These are phyloP conservation scores for Cryptococcus depauperatus DNA, from an alignment of 1,284 basidiomycete species.

Conservation along the genomic window DNA sequence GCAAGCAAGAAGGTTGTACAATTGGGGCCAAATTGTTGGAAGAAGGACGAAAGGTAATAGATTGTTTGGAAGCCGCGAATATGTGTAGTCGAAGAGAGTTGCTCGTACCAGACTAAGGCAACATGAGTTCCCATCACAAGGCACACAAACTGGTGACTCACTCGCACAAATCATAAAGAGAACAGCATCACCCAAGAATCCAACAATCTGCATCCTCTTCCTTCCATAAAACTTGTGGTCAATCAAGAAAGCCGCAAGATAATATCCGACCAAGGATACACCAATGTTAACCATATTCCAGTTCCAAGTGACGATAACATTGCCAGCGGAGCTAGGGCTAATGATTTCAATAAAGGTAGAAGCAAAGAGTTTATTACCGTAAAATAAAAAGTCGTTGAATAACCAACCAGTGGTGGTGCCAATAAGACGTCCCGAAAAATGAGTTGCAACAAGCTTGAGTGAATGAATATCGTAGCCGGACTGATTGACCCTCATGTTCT, in stretches of 20 bases:
- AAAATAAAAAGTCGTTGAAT: conserved; percentile 51
- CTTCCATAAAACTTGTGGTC: conserved; percentile 51
- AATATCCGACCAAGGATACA: conserved; percentile 50
- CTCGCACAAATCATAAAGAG: conserved; percentile 44
- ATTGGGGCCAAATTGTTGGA: conserved; percentile 43
- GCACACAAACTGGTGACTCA: conserved; percentile 7
- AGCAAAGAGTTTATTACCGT: conserved; percentile 47
- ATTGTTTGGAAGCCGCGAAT: conserved; percentile 48
- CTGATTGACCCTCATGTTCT: conserved; percentile 45
- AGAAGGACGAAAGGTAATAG: conserved; percentile 51
- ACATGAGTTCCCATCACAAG: background rate
- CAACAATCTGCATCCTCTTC: conserved; percentile 49
- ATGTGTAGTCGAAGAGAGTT: conserved; percentile 28
- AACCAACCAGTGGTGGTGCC: conserved; percentile 51
- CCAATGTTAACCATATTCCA: conserved; percentile 50
- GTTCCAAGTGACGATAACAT: conserved; percentile 48
- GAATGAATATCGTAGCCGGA: conserved; percentile 50
- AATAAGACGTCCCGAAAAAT: conserved; percentile 50
- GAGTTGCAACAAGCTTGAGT: conserved; percentile 48
- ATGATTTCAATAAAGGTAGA: conserved; percentile 48
- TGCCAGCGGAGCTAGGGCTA: conserved; percentile 41
- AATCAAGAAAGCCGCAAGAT: conserved; percentile 51
- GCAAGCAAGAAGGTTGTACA: conserved; percentile 47
- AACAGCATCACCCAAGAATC: conserved; percentile 48
- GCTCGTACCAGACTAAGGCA: conserved; percentile 16